Base-by-base conservation (phyloP, 2,329 filamentous ascomycete genomes). In the Venturia aucupariae region DNA sequence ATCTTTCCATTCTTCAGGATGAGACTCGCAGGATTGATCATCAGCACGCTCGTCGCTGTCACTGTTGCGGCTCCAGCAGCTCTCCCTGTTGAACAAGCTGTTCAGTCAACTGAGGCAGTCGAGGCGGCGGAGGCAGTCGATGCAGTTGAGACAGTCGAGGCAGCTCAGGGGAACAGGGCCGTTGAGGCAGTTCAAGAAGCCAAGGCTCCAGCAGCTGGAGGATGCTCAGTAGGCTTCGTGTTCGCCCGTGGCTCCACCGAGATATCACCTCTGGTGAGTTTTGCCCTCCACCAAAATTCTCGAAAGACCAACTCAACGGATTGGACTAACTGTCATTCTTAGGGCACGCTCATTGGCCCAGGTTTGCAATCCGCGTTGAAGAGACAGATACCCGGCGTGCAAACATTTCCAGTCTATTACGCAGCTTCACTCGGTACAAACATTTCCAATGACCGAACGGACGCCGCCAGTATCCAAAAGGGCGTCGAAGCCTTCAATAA, bases 241-340 rank as follows among this genome's bases (percentile, higher is more conserved):
- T 64, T 64, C 32, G 63, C 63, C 42, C 63, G 63, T 19, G 63
- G 63, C 10, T 64, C 63, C 24, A 64, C 57, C 30, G 63, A 64
- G 57, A 35, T 38, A 39, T 61, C 63, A 15, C 54, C 63, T 11
- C 13, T 64, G 11, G 63, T 64, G 2, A 44, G 63, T 44, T 15
- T 6, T n/a, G n/a, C n/a, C n/a, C n/a, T n/a, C n/a, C n/a, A n/a
- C n/a, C n/a, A n/a, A n/a, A n/a, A n/a, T n/a, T n/a, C n/a, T n/a
- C n/a, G n/a, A n/a, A n/a, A n/a, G n/a, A n/a, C n/a, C n/a, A n/a
- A n/a, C n/a, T n/a, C n/a, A n/a, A n/a, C n/a, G n/a, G n/a, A n/a
- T n/a, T n/a, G n/a, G n/a, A n/a, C n/a, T n/a, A n/a, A n/a, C n/a
- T n/a, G n/a, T n/a, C n/a, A n/a, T n/a, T n/a, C n/a, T n/a, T 15